Evolutionary conservation across 169 alveolate species (phyloP).

Genomic region (Plasmodium gonderi): DNA sequence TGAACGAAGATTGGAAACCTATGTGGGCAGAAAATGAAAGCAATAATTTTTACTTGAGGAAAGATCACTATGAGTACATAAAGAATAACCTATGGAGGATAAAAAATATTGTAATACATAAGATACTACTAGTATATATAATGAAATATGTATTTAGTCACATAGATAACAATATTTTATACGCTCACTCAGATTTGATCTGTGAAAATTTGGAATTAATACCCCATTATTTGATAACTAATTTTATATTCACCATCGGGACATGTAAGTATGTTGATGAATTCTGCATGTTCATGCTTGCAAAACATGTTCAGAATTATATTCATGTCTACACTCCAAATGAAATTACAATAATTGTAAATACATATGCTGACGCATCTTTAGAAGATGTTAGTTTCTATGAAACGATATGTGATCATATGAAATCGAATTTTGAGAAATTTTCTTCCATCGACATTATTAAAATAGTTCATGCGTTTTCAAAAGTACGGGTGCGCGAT

Average conservation of each 20-base stretch:
- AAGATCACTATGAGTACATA: conserved; percentile 1
- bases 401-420: conserved; percentile 67
- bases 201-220: conserved; percentile 63
- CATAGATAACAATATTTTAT: conserved; percentile 55
- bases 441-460: conserved; percentile 49
- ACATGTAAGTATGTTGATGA: conserved; percentile 71
- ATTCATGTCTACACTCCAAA: conserved; percentile 14
- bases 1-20: neutral
- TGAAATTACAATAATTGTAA: conserved; percentile 54
- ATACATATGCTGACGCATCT: conserved; percentile 72
- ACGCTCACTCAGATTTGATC: conserved; percentile 65
- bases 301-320: conserved; percentile 70
- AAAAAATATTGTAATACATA: conserved; percentile 19
- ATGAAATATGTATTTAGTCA: conserved; percentile 59
- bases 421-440: conserved; percentile 21
- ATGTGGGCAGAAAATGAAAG: neutral
- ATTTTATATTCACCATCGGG: conserved; percentile 71
- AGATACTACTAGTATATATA: conserved; percentile 32
- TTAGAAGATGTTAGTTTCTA: conserved; percentile 71
- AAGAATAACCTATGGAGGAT: conserved; percentile 1
- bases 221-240: conserved; percentile 40
- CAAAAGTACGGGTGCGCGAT: conserved; percentile 68
- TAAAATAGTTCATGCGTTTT: conserved; percentile 47
- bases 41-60: neutral
- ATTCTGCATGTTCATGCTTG: conserved; percentile 74